Evolutionary conservation across 345 rosid genomes (phyloP).

Genomic region (Cardiospermum halicacabum): DNA sequence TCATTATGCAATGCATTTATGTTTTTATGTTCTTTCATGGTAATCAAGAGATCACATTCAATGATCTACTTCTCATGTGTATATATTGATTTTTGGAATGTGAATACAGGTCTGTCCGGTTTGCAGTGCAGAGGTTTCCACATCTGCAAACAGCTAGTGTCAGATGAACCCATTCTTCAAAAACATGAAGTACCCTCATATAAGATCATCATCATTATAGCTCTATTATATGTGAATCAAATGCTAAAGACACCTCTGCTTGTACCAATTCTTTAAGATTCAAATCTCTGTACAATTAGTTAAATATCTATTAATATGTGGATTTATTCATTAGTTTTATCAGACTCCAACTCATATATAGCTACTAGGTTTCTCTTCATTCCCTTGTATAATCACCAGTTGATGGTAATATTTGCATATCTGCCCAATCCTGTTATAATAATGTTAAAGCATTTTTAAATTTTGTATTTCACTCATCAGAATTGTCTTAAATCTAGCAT

Average conservation of each 20-base stretch:
- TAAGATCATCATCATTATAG: background rate
- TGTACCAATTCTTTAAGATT: slow-evolving; percentile 17
- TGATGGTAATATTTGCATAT: too few relatives aligned
- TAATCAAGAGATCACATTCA: background rate
- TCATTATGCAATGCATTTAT: too few relatives aligned
- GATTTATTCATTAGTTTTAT: background rate
- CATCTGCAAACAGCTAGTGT: slow-evolving; percentile 51
- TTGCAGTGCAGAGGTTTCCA: slow-evolving; percentile 73
- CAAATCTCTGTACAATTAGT: background rate
- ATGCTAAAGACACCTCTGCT: background rate
- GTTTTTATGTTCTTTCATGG: too few relatives aligned
- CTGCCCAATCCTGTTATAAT: too few relatives aligned
- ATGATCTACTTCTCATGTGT: background rate
- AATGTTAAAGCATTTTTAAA: too few relatives aligned
- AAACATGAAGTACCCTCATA: background rate
- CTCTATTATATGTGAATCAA: slow-evolving; percentile 12
- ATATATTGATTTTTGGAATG: background rate
- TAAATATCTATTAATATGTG: background rate
- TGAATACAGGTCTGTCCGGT: slow-evolving; percentile 80
- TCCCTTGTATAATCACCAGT: too few relatives aligned
- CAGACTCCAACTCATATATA: background rate
- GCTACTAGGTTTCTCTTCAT: background rate
- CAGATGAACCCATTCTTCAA: background rate
- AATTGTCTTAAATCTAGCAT: too few relatives aligned
- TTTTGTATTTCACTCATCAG: too few relatives aligned